Percentiles rank a stretch among this genome's conserved stretches.
Evolutionary conservation across 768 basidiomycete genomes (phyloP).

Genomic region (Hysterangium stoloniferum): DNA sequence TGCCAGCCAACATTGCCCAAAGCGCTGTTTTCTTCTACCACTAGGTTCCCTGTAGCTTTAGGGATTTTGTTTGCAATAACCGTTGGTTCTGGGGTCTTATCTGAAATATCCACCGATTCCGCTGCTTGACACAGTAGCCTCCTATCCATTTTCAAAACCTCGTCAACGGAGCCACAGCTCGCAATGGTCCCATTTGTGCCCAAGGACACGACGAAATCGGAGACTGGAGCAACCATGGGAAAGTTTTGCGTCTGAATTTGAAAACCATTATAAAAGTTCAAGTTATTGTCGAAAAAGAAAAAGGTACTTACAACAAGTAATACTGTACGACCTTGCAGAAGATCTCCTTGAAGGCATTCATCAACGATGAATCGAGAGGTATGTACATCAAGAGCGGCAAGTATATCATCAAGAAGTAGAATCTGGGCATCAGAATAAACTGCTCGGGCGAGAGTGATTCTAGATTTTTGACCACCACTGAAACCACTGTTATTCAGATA

Average conservation of each 20-base stretch:
- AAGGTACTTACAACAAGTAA: conserved; percentile 37
- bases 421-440: conserved; percentile 37
- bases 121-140: conserved; percentile 11
- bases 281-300: background rate
- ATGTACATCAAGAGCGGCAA: conserved; percentile 41
- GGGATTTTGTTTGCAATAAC: background rate
- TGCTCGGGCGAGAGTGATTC: conserved; percentile 36
- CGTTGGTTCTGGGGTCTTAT: conserved; percentile 12
- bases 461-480: conserved; percentile 39
- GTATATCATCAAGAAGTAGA: conserved; percentile 35
- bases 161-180: conserved; percentile 14
- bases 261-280: background rate
- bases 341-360: conserved; percentile 39
- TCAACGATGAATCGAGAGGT: conserved; percentile 46
- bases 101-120: conserved; percentile 15
- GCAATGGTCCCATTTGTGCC: conserved; percentile 15
- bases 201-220: conserved; percentile 16
- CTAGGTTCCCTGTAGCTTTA: background rate
- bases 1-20: conserved; percentile 2
- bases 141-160: conserved; percentile 14
- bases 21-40: background rate
- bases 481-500: background rate
- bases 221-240: conserved; percentile 16
- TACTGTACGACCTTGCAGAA: conserved; percentile 43
- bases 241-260: conserved; percentile 18